Conservation (phyloP, 2,329 filamentous ascomycete species). For the Tympanopsis confertula region DNA sequence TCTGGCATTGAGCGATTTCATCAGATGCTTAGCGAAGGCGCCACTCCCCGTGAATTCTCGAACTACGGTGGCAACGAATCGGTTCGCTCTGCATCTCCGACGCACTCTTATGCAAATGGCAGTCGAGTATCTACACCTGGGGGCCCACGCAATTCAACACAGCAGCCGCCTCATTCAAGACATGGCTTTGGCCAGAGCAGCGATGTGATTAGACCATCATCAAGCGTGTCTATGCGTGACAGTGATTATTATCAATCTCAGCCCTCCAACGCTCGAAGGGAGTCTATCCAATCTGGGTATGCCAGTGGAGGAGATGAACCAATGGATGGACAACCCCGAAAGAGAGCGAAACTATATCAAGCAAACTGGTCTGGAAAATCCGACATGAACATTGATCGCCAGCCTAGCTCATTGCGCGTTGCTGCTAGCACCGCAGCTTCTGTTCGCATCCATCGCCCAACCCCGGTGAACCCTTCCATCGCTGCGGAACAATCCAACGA, state of each 20-base stretch:
- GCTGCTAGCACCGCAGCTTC: slow-evolving; percentile 54
- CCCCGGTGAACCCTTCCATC: slow-evolving; percentile 25
- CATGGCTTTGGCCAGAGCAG: too few species aligned
- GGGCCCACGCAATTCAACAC: slow-evolving; percentile 3
- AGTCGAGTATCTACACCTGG: neutral
- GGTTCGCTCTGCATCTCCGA: slow-evolving; percentile 9
- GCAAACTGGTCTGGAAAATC: slow-evolving; percentile 41
- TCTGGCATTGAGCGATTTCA: slow-evolving; percentile 29
- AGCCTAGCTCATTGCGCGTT: slow-evolving; percentile 46
- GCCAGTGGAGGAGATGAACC: slow-evolving; percentile 28
- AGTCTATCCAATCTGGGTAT: slow-evolving; percentile 21
- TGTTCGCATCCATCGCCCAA: slow-evolving; percentile 49
- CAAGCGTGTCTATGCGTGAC: slow-evolving; percentile 22
- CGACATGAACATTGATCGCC: slow-evolving; percentile 33
- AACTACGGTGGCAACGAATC: slow-evolving; percentile 14
- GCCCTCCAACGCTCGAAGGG: neutral
- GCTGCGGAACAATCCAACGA: slow-evolving; percentile 17
- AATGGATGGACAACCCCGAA: slow-evolving; percentile 41
- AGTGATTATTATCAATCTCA: neutral
- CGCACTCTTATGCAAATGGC: neutral
- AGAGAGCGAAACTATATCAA: slow-evolving; percentile 47
- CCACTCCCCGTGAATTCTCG: slow-evolving; percentile 25
- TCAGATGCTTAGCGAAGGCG: slow-evolving; percentile 26
- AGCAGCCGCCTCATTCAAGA: neutral
- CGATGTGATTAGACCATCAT: slow-evolving; percentile 23